A percentile compares a stretch with the other conserved stretches of the same genome.
Evolutionary conservation across 805 yeast genomes (phyloP).

Genomic region (Cephaloascus albidus): DNA sequence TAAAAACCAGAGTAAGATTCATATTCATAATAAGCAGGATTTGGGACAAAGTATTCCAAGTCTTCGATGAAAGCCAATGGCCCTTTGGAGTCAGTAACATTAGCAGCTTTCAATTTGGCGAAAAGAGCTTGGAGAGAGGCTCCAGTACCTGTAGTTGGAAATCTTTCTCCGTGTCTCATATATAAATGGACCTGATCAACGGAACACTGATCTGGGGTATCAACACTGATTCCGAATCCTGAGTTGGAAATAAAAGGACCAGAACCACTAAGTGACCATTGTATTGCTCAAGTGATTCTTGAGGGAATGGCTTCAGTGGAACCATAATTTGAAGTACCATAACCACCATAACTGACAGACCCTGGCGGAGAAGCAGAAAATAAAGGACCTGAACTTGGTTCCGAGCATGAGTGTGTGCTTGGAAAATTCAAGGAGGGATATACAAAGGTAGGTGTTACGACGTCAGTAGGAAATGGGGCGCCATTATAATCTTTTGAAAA

Average conservation of each 20-base stretch:
- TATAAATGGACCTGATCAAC: conserved; percentile 62
- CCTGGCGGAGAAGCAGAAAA: no score
- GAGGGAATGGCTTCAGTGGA: conserved; percentile 16
- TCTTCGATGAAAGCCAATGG: conserved; percentile 45
- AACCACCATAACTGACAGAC: no score
- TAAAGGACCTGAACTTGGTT: no score
- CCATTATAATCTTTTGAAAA: no score
- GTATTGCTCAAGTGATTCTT: conserved; percentile 33
- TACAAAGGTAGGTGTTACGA: no score
- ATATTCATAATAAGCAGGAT: conserved; percentile 29
- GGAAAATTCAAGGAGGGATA: no score
- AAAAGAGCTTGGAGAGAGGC: conserved; percentile 11
- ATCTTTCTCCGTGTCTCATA: conserved; percentile 77
- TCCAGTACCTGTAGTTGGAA: conserved; percentile 39
- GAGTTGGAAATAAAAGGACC: conserved; percentile 45
- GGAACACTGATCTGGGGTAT: conserved; percentile 37
- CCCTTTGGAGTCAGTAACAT: conserved; percentile 29
- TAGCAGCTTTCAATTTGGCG: conserved; percentile 24
- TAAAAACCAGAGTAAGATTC: conserved; percentile 44
- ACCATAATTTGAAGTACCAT: background rate
- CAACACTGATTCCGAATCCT: conserved; percentile 45
- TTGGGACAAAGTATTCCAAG: conserved; percentile 38
- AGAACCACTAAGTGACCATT: conserved; percentile 44
- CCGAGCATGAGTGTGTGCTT: no score
- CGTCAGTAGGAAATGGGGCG: no score